These are phyloP conservation scores for Lithocarpus polystachyus DNA, from an alignment of 306 rosid species.

Conservation along the genomic window DNA sequence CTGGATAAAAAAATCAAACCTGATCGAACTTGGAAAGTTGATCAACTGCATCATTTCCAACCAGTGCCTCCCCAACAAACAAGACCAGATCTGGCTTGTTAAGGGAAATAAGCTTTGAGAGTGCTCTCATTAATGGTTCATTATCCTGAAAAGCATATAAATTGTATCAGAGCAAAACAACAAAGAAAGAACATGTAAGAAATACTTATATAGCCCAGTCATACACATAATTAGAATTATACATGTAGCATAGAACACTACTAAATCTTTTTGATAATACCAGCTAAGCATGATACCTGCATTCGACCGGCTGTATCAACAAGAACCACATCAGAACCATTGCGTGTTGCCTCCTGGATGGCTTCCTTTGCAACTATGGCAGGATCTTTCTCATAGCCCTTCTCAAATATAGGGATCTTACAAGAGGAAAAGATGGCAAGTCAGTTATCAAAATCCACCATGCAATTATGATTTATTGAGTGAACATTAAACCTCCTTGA, in stretches of 20 bases:
- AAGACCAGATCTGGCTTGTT: conserved; percentile 93
- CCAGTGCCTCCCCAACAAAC: conserved; percentile 98
- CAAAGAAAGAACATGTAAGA: neutral
- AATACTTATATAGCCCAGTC: conserved; percentile 4
- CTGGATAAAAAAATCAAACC: conserved; percentile 37
- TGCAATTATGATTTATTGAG: neutral
- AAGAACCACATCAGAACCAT: conserved; percentile 96
- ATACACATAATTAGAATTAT: neutral
- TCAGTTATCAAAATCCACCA: neutral
- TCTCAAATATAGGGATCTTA: conserved; percentile 95
- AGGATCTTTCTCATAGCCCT: conserved; percentile 99
- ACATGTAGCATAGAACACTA: conserved; percentile 3
- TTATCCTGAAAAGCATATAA: neutral
- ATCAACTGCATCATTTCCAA: conserved; percentile 97
- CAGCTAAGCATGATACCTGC: conserved; percentile 57
- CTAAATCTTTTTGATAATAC: neutral
- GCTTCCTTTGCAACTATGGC: conserved; percentile 98
- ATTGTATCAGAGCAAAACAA: conserved; percentile 6
- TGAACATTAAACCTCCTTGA: neutral
- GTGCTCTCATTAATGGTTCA: conserved; percentile 76
- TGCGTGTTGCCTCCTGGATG: conserved; percentile 84
- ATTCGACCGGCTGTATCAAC: conserved; percentile 99
- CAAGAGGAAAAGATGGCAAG: conserved; percentile 10
- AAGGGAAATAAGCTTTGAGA: conserved; percentile 84
- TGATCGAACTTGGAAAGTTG: conserved; percentile 97